Conservation (phyloP, 441 rosid genomes). For the Aleurites moluccanus region DNA sequence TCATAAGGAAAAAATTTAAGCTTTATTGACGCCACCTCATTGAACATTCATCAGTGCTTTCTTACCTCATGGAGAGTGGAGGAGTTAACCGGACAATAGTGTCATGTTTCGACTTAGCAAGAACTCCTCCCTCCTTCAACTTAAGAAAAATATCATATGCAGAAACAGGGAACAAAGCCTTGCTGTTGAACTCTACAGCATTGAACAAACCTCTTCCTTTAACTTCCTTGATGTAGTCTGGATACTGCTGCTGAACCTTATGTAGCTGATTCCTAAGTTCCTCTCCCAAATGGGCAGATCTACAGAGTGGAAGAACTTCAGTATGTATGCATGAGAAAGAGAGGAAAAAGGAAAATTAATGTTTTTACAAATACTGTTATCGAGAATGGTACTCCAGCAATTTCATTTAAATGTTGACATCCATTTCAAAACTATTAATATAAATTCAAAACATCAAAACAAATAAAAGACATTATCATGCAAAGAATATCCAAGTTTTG, state of each 20-base stretch:
- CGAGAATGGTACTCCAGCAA: not conserved
- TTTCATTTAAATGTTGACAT: not conserved
- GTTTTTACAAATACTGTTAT: not conserved
- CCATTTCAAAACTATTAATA: not conserved
- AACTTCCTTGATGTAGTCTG: conserved; percentile 73
- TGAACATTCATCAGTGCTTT: conserved; percentile 12
- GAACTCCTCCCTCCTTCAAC: conserved; percentile 90
- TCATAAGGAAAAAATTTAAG: not conserved
- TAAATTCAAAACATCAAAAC: not conserved
- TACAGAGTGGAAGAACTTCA: conserved; percentile 26
- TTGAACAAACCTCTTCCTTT: conserved; percentile 91
- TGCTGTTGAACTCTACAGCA: conserved; percentile 77
- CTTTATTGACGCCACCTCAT: not conserved
- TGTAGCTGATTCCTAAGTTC: conserved; percentile 60
- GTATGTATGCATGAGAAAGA: not conserved
- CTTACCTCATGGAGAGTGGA: conserved; percentile 85
- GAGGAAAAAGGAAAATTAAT: conserved; percentile 8
- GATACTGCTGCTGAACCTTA: conserved; percentile 62
- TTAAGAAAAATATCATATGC: conserved; percentile 88
- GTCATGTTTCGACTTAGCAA: conserved; percentile 89
- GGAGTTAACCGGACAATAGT: conserved; percentile 92
- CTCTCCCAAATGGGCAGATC: conserved; percentile 72
- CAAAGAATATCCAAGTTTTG: not conserved
- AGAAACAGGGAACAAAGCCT: conserved; percentile 61
- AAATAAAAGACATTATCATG: not conserved